Percentiles rank a stretch among this genome's conserved stretches.
Evolutionary conservation across 148 eudicot genomes (phyloP).

Genomic region (Nepenthes gracilis): DNA sequence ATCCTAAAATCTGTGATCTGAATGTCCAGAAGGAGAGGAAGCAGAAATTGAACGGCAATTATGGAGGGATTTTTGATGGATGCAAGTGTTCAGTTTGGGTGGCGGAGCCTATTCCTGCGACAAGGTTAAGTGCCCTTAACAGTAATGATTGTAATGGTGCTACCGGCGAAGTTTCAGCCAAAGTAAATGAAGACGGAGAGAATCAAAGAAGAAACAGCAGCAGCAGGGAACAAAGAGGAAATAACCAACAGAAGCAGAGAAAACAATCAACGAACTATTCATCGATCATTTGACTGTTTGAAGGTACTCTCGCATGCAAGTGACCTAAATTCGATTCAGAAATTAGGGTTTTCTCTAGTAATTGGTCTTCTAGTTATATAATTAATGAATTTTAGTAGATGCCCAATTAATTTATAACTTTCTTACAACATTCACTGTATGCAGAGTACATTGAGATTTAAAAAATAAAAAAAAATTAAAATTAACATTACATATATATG

Average conservation of each 20-base stretch:
- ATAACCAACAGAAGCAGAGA: not conserved
- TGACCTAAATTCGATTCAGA: conserved; percentile 13
- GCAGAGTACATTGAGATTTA: no score
- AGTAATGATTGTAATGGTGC: not conserved
- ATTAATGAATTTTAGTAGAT: no score
- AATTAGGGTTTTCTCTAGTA: no score
- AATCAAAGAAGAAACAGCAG: conserved; percentile 6
- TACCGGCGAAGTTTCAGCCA: no score
- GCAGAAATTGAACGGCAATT: conserved; percentile 4
- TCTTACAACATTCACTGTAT: no score
- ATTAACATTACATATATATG: no score
- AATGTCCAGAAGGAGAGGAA: not conserved
- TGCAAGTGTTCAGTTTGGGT: conserved; percentile 56
- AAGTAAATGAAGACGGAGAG: conserved; percentile 4
- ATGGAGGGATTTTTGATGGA: conserved; percentile 22
- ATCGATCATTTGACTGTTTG: conserved; percentile 80
- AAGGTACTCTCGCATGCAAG: conserved; percentile 60
- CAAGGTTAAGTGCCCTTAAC: not conserved
- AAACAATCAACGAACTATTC: conserved; percentile 34
- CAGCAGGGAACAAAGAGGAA: not conserved
- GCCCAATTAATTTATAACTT: no score
- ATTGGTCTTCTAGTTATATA: no score
- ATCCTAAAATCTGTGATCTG: no score
- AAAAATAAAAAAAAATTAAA: no score
- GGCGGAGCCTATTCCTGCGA: conserved; percentile 26